Base-by-base conservation (phyloP, 2,329 filamentous ascomycete genomes). In the Rutstroemia sp. region DNA sequence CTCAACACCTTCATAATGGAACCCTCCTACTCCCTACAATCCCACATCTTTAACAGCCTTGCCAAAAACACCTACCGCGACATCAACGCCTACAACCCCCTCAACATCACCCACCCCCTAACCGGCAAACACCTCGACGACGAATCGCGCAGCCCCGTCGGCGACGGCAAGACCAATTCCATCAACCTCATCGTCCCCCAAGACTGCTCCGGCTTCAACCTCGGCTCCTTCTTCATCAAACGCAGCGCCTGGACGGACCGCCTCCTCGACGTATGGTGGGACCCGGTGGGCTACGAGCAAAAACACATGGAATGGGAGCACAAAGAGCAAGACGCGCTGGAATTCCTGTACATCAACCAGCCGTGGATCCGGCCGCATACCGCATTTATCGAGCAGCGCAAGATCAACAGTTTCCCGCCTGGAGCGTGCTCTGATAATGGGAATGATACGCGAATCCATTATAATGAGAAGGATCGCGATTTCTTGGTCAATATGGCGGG, bases 221-320 rank as follows among this genome's bases (percentile, higher is more conserved):
- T 99, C 12, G 94, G 94, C 18, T 96, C 91, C 16, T 99, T 99
- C 77, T 94, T 99, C 71, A 75, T 96, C 46, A 84, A 85, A 50
- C 85, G 94, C 59, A 90, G 89, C 66, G 77, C 84, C 25, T 99
- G 92, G 90, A 90, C 92, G 0, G 92, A 97, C 67, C 86, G 90
- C 4, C 75, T 99, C 18, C 81, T 99, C 38, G 94, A 99, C 68
- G 81, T 96, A 52, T 99, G 94, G 94, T 99, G 94, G 94, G 94
- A 99, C 67, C 94, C 94, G 0, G 92, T 97, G 30, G 84, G 87
- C 57, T 99, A 99, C 71, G 94, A 99, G 74, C 94, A 99, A 74
- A 95, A 91, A 70, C 94, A 99, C 71, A 96, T 96, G 92, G 83
- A 94, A 61, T 99, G 94, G 94, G 92, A 94, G 68, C 94, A 99